These are phyloP conservation scores for Arctium lappa DNA, from an alignment of 129 eudicot species.

Conservation along the genomic window DNA sequence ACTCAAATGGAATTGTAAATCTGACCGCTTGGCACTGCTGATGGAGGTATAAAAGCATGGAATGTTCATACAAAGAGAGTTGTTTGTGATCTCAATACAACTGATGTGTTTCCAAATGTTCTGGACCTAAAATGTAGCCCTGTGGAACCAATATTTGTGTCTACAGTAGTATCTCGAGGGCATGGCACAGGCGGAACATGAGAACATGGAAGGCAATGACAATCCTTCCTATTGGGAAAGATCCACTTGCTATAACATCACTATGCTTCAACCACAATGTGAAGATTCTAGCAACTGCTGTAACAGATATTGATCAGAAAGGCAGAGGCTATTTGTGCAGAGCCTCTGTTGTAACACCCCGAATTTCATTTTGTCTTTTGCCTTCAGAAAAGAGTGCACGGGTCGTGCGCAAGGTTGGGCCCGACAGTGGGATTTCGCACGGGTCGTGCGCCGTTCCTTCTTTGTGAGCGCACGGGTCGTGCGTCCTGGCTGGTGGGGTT, in stretches of 20 bases:
- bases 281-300: conserved; percentile 95
- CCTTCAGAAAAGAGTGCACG: no score
- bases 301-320: conserved; percentile 34
- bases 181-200: conserved; percentile 89
- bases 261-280: conserved; percentile 97
- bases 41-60: conserved; percentile 99
- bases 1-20: conserved; percentile 99
- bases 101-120: conserved; percentile 72
- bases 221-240: conserved; percentile 98
- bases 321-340: no score
- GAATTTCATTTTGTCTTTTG: no score
- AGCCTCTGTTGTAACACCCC: no score
- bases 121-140: conserved; percentile 96
- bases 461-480: no score
- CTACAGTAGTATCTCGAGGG: conserved; percentile 94
- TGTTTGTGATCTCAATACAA: conserved; percentile 87
- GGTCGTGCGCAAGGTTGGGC: no score
- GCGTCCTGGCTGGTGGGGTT: no score
- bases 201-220: conserved; percentile 97
- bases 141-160: conserved; percentile 93
- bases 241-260: conserved; percentile 96
- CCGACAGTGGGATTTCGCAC: no score
- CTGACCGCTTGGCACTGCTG: conserved; percentile 98
- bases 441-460: no score
- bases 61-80: conserved; percentile 96